A percentile compares a stretch with the other conserved stretches of the same genome.
These are phyloP conservation scores for Oryza nivara DNA, from an alignment of 176 grass and related monocot species.

Conservation along the genomic window DNA sequence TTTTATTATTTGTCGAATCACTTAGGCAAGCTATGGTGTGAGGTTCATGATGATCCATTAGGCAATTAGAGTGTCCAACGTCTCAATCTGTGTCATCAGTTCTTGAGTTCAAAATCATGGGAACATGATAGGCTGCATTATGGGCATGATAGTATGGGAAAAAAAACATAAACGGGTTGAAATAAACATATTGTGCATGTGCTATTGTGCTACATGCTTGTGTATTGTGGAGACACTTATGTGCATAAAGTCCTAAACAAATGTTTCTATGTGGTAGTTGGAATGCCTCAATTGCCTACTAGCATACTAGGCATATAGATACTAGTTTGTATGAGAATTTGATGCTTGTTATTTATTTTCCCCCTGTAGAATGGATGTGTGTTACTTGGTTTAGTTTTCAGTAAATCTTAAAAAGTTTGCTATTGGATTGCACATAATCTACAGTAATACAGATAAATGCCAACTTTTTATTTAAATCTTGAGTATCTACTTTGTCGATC, in stretches of 20 bases:
- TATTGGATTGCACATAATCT: neutral
- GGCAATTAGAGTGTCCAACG: neutral
- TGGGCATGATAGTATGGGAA: neutral
- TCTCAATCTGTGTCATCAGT: neutral
- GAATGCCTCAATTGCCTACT: constrained; percentile 15
- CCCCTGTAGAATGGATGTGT: neutral
- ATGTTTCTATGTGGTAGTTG: constrained; percentile 9
- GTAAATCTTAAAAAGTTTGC: neutral
- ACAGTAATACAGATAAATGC: neutral
- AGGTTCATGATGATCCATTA: neutral
- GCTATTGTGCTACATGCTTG: neutral
- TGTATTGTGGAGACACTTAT: neutral
- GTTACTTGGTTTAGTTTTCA: neutral
- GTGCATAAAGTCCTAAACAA: neutral
- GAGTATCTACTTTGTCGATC: neutral
- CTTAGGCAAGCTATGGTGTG: neutral
- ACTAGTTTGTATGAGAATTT: neutral
- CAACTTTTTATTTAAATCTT: neutral
- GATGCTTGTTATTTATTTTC: neutral
- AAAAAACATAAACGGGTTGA: no score
- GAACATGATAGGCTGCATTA: neutral
- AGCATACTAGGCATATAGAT: neutral
- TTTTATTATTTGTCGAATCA: neutral
- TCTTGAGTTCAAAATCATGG: neutral
- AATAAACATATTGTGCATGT: neutral